These are phyloP conservation scores for Rhizopogon vinicolor DNA, from an alignment of 768 basidiomycete species.

Conservation along the genomic window DNA sequence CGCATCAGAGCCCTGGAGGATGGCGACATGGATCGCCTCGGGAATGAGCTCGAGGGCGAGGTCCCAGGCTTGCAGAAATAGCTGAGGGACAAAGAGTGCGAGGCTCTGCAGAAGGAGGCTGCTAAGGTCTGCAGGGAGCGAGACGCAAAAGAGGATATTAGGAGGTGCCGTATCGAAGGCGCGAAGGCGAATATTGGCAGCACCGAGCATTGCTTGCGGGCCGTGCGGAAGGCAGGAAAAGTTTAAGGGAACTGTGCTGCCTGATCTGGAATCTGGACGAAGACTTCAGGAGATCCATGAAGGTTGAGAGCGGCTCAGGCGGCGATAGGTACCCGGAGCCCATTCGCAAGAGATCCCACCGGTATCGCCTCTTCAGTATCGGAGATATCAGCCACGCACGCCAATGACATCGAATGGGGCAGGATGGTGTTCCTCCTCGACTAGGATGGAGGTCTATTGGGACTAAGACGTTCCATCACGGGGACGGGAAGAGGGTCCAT, in stretches of 20 bases:
- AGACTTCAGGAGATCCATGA: constrained; percentile 25
- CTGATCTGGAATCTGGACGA: constrained; percentile 50
- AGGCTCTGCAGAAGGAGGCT: constrained; percentile 40
- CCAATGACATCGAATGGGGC: constrained; percentile 10
- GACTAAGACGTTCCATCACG: not conserved
- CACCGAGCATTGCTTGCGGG: constrained; percentile 52
- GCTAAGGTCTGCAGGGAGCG: constrained; percentile 39
- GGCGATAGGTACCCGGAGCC: constrained; percentile 17
- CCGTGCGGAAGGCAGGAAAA: constrained; percentile 61
- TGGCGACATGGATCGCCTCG: constrained; percentile 42
- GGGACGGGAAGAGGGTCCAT: too few relatives aligned
- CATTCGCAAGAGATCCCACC: constrained; percentile 15
- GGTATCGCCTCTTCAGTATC: constrained; percentile 20
- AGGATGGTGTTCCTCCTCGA: constrained; percentile 10
- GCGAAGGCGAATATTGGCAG: constrained; percentile 48
- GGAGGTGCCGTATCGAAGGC: constrained; percentile 49
- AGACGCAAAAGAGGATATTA: constrained; percentile 44
- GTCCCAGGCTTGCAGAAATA: constrained; percentile 43
- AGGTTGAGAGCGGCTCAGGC: constrained; percentile 31
- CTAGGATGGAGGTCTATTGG: constrained; percentile 6
- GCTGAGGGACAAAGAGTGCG: constrained; percentile 36
- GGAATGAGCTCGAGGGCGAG: constrained; percentile 33
- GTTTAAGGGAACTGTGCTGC: constrained; percentile 51
- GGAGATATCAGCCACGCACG: constrained; percentile 24
- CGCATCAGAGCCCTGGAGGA: constrained; percentile 87